phyloP scores from a whole-genome alignment of 352 stramenopile genomes.

The Phytophthora boehmeriae region DNA sequence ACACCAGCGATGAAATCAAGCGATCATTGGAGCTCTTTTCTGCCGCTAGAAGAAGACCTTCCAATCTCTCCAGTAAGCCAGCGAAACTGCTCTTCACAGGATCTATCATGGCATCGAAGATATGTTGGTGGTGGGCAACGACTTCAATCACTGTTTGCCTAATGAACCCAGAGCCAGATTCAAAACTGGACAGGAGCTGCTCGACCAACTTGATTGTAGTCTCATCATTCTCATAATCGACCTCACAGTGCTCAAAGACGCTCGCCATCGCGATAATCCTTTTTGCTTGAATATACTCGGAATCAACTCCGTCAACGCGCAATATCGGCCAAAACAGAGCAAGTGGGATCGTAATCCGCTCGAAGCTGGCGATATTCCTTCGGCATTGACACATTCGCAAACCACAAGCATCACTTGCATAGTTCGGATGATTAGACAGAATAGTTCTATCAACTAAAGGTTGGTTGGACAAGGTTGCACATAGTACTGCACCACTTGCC shows the following conservation, averaged over 20 bases:
- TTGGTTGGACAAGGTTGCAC: slow-evolving; percentile 34
- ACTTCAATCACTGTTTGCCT: slow-evolving; percentile 29
- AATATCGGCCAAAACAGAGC: slow-evolving; percentile 38
- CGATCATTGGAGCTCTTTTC: slow-evolving; percentile 37
- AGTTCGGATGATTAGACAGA: neutral
- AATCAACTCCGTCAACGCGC: slow-evolving; percentile 10
- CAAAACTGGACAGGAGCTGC: slow-evolving; percentile 34
- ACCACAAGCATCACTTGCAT: slow-evolving; percentile 6
- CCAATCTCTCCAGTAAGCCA: slow-evolving; percentile 46
- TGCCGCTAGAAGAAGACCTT: slow-evolving; percentile 33
- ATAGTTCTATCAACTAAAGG: slow-evolving; percentile 8
- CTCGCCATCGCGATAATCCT: slow-evolving; percentile 38
- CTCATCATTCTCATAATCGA: slow-evolving; percentile 31
- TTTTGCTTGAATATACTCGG: slow-evolving; percentile 22
- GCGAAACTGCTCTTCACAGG: slow-evolving; percentile 18
- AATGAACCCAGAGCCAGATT: slow-evolving; percentile 15
- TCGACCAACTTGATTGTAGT: slow-evolving; percentile 38
- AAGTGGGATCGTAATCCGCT: slow-evolving; percentile 34
- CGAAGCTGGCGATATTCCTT: slow-evolving; percentile 9
- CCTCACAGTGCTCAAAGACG: slow-evolving; percentile 48
- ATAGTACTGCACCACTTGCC: slow-evolving; percentile 45
- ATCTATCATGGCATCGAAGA: slow-evolving; percentile 47
- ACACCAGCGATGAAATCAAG: slow-evolving; percentile 31
- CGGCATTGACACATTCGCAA: slow-evolving; percentile 33
- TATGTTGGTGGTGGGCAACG: slow-evolving; percentile 21